Evolutionary conservation across 2,329 filamentous ascomycete genomes (phyloP), one percentile per base, ranked within the genome.

Genomic region (Dactylellina haptotyla): DNA sequence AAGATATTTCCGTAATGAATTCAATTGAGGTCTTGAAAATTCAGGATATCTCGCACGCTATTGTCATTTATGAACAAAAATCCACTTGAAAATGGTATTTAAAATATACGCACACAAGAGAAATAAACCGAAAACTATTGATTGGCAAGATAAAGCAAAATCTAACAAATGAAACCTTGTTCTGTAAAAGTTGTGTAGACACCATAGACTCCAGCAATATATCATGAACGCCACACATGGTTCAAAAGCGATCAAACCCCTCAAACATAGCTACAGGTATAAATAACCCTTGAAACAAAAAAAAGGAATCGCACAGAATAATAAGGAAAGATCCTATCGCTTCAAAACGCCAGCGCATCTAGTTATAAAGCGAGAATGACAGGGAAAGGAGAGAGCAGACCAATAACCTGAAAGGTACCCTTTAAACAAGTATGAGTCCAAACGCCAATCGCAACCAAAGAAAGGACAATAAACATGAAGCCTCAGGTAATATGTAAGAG

Each of bases 321-420:
- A 23, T 25, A 26, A 28, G 25, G 39, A 26, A 54, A 8, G 43
- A 50, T 64, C 58, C 54, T 16, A 34, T 64, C 51, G 61, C 69
- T 73, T 66, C 41, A 54, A 39, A 73, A 73, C 69, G 69, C 69
- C 69, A 73, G 69, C 69, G 69, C 48, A 73, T 73, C 69, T 73
- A 73, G 61, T 53, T 25, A 53, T 51, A 64, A 54, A 32, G 59
- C 53, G 53, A 59, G 34, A 53, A 46, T 46, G 59, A 46, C 23
- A 53, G 48, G 20, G 6, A 62, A 25, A 45, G 53, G 23, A 23
- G 34, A 45, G n/a, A 32, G 63, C 32, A 34, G 4, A 25, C 51
- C 18, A 23, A 45, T 4, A 45, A 53, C 26, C 10, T 14, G 32
- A 63, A 41, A 57, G 50, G 61, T 54, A 73, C 61, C 34, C 37